These are phyloP conservation scores for Bacidia rubella DNA, from an alignment of 495 filamentous ascomycete genomes.

Conservation along the genomic window DNA sequence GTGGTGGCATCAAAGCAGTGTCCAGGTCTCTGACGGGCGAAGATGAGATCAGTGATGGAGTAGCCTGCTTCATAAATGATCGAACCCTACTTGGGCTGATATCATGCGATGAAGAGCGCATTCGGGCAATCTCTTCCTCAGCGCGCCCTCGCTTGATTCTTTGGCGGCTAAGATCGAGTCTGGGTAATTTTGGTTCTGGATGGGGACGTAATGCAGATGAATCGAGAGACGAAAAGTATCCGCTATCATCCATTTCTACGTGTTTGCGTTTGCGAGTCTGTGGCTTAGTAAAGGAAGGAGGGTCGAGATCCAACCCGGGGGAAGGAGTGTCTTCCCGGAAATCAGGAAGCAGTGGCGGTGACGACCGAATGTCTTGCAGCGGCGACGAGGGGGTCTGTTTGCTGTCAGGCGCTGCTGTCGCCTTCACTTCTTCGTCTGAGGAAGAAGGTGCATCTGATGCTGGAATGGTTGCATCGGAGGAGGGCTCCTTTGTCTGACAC, in stretches of 20 bases:
- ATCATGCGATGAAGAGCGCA: slow-evolving; percentile 84
- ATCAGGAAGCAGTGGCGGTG: slow-evolving; percentile 64
- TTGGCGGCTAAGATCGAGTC: slow-evolving; percentile 55
- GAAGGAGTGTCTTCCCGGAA: slow-evolving; percentile 63
- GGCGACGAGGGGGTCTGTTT: slow-evolving; percentile 41
- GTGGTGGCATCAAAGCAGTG: slow-evolving; percentile 53
- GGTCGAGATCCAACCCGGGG: slow-evolving; percentile 42
- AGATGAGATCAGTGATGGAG: slow-evolving; percentile 36
- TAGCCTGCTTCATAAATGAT: slow-evolving; percentile 31
- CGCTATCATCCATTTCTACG: slow-evolving; percentile 81
- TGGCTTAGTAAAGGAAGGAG: slow-evolving; percentile 37
- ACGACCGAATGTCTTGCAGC: slow-evolving; percentile 62
- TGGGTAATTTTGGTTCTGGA: slow-evolving; percentile 52
- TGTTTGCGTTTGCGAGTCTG: slow-evolving; percentile 56
- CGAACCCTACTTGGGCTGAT: slow-evolving; percentile 58
- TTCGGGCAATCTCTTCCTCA: slow-evolving; percentile 90
- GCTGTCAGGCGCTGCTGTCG: slow-evolving; percentile 21
- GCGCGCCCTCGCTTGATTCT: slow-evolving; percentile 77
- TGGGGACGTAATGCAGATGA: slow-evolving; percentile 74
- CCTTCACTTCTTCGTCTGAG: slow-evolving; percentile 44
- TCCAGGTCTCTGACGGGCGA: slow-evolving; percentile 46
- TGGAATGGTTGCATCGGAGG: slow-evolving; percentile 90
- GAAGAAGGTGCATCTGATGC: slow-evolving; percentile 63
- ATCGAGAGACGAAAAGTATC: slow-evolving; percentile 95
- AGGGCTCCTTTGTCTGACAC: slow-evolving; percentile 43